Evolutionary conservation across 495 filamentous ascomycete genomes (phyloP).

Genomic region (Xylaria acuta): DNA sequence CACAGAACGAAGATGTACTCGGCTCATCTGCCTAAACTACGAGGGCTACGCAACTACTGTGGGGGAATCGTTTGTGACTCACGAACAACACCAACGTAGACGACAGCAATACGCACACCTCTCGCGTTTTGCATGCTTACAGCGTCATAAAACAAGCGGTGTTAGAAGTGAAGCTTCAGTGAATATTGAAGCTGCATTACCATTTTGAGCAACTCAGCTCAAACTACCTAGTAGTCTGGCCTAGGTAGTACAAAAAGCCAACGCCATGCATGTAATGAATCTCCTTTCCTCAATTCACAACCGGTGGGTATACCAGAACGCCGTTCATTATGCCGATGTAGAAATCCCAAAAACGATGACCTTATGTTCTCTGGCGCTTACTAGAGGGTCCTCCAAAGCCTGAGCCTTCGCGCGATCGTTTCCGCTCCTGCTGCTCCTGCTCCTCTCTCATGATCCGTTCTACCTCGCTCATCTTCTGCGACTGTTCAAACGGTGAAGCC

Average conservation of each 20-base stretch:
- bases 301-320: slow-evolving; percentile 36
- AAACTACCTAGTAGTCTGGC: not conserved
- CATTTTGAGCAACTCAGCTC: not conserved
- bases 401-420: slow-evolving; percentile 58
- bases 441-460: slow-evolving; percentile 91
- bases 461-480: slow-evolving; percentile 85
- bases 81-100: not conserved
- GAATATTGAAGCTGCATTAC: not conserved
- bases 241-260: not conserved
- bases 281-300: not conserved
- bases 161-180: not conserved
- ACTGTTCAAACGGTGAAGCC: slow-evolving; percentile 55
- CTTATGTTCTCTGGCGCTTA: slow-evolving; percentile 49
- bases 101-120: not conserved
- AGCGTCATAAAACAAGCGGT: not conserved
- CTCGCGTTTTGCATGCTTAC: not conserved
- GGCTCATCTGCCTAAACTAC: not conserved
- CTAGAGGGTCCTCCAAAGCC: slow-evolving; percentile 42
- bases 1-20: not conserved
- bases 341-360: not conserved
- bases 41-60: not conserved
- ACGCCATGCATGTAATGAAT: not conserved
- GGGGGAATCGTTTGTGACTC: not conserved
- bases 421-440: slow-evolving; percentile 76
- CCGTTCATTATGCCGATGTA: slow-evolving; percentile 27